phyloP scores from a whole-genome alignment of 2,329 filamentous ascomycete genomes.

The Falciphora oryzae region DNA sequence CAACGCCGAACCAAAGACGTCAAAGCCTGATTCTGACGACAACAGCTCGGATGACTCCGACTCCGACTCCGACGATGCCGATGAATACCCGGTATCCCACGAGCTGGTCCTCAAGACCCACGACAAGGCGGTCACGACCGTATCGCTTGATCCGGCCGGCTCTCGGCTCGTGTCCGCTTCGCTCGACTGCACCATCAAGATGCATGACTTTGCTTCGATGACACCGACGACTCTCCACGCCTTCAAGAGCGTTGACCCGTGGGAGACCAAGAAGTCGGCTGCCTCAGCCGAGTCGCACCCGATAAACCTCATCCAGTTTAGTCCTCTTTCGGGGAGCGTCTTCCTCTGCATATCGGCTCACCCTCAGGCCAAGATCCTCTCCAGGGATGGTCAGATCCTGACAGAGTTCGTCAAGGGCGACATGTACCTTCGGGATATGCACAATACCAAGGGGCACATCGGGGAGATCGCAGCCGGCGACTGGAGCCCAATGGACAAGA shows the following conservation, averaged over 20 bases:
- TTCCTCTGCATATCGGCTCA: constrained; percentile 86
- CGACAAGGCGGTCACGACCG: constrained; percentile 76
- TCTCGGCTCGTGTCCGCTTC: constrained; percentile 84
- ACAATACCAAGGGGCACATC: constrained; percentile 95
- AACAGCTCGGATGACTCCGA: constrained; percentile 31
- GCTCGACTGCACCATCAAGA: constrained; percentile 82
- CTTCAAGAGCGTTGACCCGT: constrained; percentile 89
- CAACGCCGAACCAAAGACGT: constrained; percentile 17
- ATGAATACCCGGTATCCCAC: constrained; percentile 88
- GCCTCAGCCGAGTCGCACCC: constrained; percentile 77
- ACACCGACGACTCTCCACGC: constrained; percentile 90
- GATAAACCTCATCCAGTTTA: constrained; percentile 82
- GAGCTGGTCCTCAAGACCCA: constrained; percentile 92
- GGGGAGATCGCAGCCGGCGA: constrained; percentile 84
- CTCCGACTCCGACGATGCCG: constrained; percentile 61
- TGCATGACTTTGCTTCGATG: constrained; percentile 95
- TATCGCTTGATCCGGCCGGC: constrained; percentile 79
- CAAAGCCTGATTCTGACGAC: constrained; percentile 35
- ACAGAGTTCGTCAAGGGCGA: constrained; percentile 94
- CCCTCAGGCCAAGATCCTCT: constrained; percentile 83
- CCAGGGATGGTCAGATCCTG: constrained; percentile 78
- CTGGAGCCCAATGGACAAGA: constrained; percentile 84
- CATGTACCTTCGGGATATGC: constrained; percentile 96
- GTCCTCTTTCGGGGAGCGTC: constrained; percentile 69
- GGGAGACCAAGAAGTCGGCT: constrained; percentile 63